Evolutionary conservation across 148 eudicot species (phyloP).

Genomic region (Heliamphora exappendiculata): DNA sequence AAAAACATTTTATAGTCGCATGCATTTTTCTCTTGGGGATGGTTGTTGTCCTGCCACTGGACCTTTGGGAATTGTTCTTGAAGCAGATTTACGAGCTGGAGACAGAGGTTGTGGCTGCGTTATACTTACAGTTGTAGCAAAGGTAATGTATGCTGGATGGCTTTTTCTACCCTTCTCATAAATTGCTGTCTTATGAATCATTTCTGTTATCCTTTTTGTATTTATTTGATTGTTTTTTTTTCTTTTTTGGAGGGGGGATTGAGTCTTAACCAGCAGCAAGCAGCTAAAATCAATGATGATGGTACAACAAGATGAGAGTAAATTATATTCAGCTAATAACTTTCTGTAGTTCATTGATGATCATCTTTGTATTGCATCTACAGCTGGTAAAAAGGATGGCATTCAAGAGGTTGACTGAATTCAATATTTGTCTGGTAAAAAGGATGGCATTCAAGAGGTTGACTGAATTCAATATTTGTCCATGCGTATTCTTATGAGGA

Average conservation of each 20-base stretch:
- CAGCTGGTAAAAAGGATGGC: no score
- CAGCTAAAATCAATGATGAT: slow-evolving; percentile 37
- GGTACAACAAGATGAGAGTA: slow-evolving; percentile 27
- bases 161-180: not conserved
- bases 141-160: slow-evolving; percentile 38
- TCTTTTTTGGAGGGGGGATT: no score
- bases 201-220: no score
- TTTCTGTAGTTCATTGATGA: not conserved
- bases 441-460: slow-evolving; percentile 29
- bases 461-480: slow-evolving; percentile 35
- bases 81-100: slow-evolving; percentile 96
- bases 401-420: no score
- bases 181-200: no score
- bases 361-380: slow-evolving; percentile 1
- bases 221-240: no score
- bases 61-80: slow-evolving; percentile 85
- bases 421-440: no score
- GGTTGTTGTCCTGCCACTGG: slow-evolving; percentile 99
- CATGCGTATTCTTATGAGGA: slow-evolving; percentile 63
- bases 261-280: no score
- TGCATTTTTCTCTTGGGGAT: slow-evolving; percentile 97
- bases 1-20: slow-evolving; percentile 86
- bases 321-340: not conserved
- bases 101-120: slow-evolving; percentile 96
- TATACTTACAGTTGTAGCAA: slow-evolving; percentile 96